These are phyloP conservation scores for Urtica urens DNA, from an alignment of 306 rosid genomes.

Conservation along the genomic window DNA sequence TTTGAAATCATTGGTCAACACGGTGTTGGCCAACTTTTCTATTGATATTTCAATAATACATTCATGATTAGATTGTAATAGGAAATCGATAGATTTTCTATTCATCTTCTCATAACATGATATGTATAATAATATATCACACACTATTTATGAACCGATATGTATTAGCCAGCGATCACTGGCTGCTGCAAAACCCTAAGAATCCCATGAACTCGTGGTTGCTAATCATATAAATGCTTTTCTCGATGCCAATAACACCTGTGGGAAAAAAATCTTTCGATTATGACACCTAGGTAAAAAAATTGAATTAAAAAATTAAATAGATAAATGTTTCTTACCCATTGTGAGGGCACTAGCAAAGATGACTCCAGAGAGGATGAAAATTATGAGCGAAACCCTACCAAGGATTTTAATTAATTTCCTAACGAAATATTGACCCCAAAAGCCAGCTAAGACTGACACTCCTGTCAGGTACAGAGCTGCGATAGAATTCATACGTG, in stretches of 20 bases:
- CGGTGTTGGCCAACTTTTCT: slow-evolving; percentile 43
- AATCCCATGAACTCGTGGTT: slow-evolving; percentile 88
- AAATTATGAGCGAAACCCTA: slow-evolving; percentile 71
- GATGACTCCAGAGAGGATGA: slow-evolving; percentile 79
- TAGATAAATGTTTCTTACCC: slow-evolving; percentile 32
- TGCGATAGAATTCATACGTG: slow-evolving; percentile 21
- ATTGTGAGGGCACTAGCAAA: slow-evolving; percentile 76
- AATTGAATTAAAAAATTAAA: background rate
- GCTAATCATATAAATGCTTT: slow-evolving; percentile 48
- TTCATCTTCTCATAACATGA: background rate
- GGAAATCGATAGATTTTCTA: background rate
- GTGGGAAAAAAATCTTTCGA: slow-evolving; percentile 13
- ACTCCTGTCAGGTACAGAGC: slow-evolving; percentile 56
- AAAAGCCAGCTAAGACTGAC: slow-evolving; percentile 68
- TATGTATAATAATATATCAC: background rate
- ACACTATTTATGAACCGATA: background rate
- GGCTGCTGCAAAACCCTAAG: slow-evolving; percentile 50
- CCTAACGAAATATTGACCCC: slow-evolving; percentile 70
- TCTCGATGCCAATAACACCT: slow-evolving; percentile 59
- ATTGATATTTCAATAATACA: background rate
- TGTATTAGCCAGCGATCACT: slow-evolving; percentile 19
- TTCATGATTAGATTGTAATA: no score
- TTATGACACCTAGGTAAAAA: background rate
- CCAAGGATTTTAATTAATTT: slow-evolving; percentile 37
- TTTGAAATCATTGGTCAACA: slow-evolving; percentile 48